A percentile compares a stretch with the other conserved stretches of the same genome.
Conservation (phyloP, 768 basidiomycete species). For the Leucocoprinus birnbaumii region DNA sequence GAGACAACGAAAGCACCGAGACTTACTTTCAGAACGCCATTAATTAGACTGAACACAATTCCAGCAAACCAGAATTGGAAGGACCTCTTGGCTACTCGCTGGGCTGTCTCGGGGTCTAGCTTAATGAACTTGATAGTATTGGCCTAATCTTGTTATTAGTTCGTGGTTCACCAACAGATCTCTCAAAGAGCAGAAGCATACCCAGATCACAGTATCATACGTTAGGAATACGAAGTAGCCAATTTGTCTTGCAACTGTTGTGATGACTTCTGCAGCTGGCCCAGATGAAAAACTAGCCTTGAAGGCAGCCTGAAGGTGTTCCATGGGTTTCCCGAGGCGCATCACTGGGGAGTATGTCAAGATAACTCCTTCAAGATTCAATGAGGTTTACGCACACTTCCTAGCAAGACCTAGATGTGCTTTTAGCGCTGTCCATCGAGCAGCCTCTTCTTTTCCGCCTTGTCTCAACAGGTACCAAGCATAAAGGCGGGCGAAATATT, state of each 20-base stretch:
- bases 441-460: constrained; percentile 69
- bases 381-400: constrained; percentile 58
- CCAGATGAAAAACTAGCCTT: constrained; percentile 57
- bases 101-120: constrained; percentile 56
- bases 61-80: constrained; percentile 89
- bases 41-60: constrained; percentile 74
- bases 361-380: neutral
- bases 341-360: constrained; percentile 54
- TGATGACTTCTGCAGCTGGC: constrained; percentile 67
- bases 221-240: constrained; percentile 86
- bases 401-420: constrained; percentile 78
- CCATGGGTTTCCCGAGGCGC: constrained; percentile 90
- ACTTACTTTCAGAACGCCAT: constrained; percentile 65
- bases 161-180: too few relatives aligned
- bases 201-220: constrained; percentile 86
- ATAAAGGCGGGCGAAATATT: constrained; percentile 88
- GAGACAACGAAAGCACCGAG: neutral
- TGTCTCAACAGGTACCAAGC: constrained; percentile 76
- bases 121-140: constrained; percentile 64
- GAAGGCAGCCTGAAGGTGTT: constrained; percentile 89
- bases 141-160: constrained; percentile 38
- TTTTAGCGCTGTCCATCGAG: constrained; percentile 84
- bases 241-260: constrained; percentile 80
- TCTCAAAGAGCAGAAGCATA: too few relatives aligned
- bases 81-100: constrained; percentile 59